Evolutionary conservation across 108 stramenopile genomes (phyloP), one percentile per base, ranked within the genome.

Genomic region (Mayamaea pseudoterrestris): DNA sequence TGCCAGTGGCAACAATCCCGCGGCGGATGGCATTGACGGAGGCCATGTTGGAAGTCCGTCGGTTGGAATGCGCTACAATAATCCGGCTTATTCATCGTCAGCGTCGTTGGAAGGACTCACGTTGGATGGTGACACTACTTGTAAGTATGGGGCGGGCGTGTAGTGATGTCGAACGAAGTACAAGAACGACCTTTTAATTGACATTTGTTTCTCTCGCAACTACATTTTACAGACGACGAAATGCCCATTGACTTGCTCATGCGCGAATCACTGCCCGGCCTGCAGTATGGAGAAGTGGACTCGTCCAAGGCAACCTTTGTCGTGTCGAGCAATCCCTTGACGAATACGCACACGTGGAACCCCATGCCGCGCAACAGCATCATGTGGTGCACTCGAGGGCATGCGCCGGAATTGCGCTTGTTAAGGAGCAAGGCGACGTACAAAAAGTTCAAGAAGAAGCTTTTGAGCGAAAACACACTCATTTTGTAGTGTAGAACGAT

Each of bases 321-420:
- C 21, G 58, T 60, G 18, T 14, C 58, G 7, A 51, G 50, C 21
- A 22, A 50, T 34, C 58, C 58, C 2, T 24, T 60, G 30, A 60
- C 58, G 18, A 51, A 51, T 17, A 60, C 50, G 13, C 41, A 43
- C 42, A 27, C 41, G 22, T 60, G 58, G 58, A 53, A 50, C 24
- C 49, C 27, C 9, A 41, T 60, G 13, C 41, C 58, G 9, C 17
- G 20, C 12, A 60, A 60, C 22, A 32, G 30, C 41, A 60, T 60
- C 30, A 23, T 60, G 50, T 60, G 58, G 41, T 51, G 22, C 17
- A 50, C 49, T 2, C 39, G 58, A 3, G 58, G 58, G 36, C 29
- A 23, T 30, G 25, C 46, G 27, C 47, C 47, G 7, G 44, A 44
- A 21, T 24, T 44, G 4, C 44, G 44, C 25, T 26, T 44, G 24